phyloP scores from a whole-genome alignment of 2,329 filamentous ascomycete species.

The Zasmidium cellare region DNA sequence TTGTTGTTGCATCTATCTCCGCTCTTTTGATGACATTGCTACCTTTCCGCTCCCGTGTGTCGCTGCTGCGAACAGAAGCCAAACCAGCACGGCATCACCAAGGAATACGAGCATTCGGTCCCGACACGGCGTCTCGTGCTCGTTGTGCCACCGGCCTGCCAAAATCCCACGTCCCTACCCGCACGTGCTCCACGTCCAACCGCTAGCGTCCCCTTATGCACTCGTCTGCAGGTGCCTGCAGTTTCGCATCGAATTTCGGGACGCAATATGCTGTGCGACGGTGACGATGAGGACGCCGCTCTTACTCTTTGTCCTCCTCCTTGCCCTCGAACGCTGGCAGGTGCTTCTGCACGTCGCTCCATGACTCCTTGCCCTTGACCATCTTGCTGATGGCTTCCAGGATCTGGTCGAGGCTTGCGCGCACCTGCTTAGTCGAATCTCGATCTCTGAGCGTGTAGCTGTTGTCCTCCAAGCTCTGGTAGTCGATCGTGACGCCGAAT shows the following conservation, averaged over 20 bases:
- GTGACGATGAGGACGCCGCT: not conserved
- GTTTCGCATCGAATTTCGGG: constrained; percentile 17
- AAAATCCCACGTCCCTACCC: constrained; percentile 8
- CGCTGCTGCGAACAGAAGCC: constrained; percentile 1
- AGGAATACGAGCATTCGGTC: not conserved
- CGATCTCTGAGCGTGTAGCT: constrained; percentile 86
- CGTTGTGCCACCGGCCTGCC: constrained; percentile 11
- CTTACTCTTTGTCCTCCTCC: constrained; percentile 48
- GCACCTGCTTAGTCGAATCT: constrained; percentile 87
- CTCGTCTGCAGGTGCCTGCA: constrained; percentile 5
- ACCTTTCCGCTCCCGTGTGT: not conserved
- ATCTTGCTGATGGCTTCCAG: constrained; percentile 68
- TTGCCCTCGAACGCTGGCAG: constrained; percentile 84
- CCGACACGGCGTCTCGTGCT: not conserved
- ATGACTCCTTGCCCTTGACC: constrained; percentile 63
- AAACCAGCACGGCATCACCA: not conserved
- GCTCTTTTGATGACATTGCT: constrained; percentile 2
- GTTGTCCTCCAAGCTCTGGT: constrained; percentile 87
- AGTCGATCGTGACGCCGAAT: constrained; percentile 91
- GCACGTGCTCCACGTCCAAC: constrained; percentile 9
- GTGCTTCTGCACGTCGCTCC: constrained; percentile 71
- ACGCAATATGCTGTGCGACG: constrained; percentile 17
- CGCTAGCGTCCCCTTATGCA: constrained; percentile 7
- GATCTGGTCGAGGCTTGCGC: constrained; percentile 78
- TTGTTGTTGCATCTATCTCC: not conserved